Percentiles rank a stretch among this genome's conserved stretches.
Conservation (phyloP, 768 basidiomycete genomes). For the Panaeolus cyanescens region DNA sequence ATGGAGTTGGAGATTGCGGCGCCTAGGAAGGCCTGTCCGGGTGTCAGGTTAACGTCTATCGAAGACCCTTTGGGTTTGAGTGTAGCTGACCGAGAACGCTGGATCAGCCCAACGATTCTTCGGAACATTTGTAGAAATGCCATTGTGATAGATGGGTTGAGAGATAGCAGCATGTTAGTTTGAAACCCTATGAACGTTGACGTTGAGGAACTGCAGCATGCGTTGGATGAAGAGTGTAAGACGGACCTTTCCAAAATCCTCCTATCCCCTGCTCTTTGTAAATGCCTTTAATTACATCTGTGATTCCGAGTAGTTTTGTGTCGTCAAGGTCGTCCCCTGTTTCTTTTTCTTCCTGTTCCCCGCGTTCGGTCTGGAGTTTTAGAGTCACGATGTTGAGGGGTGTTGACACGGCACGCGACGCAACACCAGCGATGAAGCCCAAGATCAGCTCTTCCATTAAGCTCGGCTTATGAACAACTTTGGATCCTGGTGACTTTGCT, state of each 20-base stretch:
- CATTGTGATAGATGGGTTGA: conserved; percentile 62
- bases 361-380: conserved; percentile 47
- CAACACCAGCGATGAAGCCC: conserved; percentile 59
- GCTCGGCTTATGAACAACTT: conserved; percentile 30
- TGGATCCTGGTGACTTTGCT: conserved; percentile 5
- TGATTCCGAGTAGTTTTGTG: conserved; percentile 22
- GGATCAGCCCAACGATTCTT: conserved; percentile 32
- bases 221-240: background rate
- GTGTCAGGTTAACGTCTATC: conserved; percentile 30
- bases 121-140: conserved; percentile 54
- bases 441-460: conserved; percentile 52
- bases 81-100: conserved; percentile 13
- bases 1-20: conserved; percentile 56
- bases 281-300: conserved; percentile 39
- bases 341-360: conserved; percentile 31
- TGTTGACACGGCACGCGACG: conserved; percentile 53
- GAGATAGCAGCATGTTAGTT: conserved; percentile 46
- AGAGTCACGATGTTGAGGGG: conserved; percentile 60
- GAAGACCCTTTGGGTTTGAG: conserved; percentile 4
- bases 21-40: conserved; percentile 55
- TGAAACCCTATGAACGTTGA: conserved; percentile 44
- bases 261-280: conserved; percentile 48
- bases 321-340: conserved; percentile 13
- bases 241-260: conserved; percentile 60
- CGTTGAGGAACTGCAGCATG: background rate